Conservation (phyloP, 2,329 filamentous ascomycete genomes). For the Tolypocladium sp. region DNA sequence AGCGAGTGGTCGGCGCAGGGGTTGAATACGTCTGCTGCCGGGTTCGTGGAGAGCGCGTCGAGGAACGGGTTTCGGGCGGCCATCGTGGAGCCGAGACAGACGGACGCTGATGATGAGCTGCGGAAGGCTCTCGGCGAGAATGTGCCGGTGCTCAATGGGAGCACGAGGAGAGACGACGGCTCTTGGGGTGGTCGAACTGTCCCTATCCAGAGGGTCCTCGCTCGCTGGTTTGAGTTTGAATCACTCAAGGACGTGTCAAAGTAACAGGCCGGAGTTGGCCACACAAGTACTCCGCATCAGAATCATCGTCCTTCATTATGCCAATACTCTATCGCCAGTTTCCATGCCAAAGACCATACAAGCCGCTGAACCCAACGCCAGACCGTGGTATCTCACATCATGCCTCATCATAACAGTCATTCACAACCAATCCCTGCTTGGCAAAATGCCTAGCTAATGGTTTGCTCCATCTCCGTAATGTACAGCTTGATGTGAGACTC, state of each 20-base stretch:
- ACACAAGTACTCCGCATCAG: too few relatives aligned
- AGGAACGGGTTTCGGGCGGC: conserved; percentile 33
- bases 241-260: not conserved
- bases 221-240: conserved; percentile 53
- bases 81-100: conserved; percentile 35
- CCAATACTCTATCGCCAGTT: not conserved
- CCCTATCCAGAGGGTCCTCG: conserved; percentile 45
- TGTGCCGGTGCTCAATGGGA: conserved; percentile 54
- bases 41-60: conserved; percentile 51
- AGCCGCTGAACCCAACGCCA: not conserved
- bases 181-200: conserved; percentile 51
- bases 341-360: not conserved
- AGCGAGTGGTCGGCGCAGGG: conserved; percentile 72
- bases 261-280: not conserved
- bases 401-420: not conserved
- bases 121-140: conserved; percentile 36
- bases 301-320: not conserved
- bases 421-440: not conserved
- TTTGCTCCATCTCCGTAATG: conserved; percentile 98
- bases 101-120: conserved; percentile 17
- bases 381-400: conserved; percentile 1
- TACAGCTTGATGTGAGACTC: conserved; percentile 95
- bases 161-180: conserved; percentile 39
- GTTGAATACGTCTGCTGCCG: conserved; percentile 51
- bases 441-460: conserved; percentile 34